Evolutionary conservation across 2,329 filamentous ascomycete species (phyloP).

Genomic region (Exophiala calicioides): DNA sequence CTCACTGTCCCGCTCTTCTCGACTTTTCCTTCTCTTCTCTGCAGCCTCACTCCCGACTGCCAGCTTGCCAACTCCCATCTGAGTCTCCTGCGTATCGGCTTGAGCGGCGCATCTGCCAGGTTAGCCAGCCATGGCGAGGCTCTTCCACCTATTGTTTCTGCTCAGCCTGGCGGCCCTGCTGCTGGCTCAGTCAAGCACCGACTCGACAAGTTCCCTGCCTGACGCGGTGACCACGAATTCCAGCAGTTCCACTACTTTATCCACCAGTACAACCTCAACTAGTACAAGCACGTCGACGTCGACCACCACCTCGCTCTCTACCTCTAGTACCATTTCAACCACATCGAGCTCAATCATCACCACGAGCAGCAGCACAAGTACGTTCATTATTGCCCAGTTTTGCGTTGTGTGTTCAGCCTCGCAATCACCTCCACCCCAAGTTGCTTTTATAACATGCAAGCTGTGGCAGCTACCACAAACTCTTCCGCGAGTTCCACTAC

Average conservation of each 20-base stretch:
- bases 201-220: slow-evolving; percentile 1
- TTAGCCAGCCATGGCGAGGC: slow-evolving; percentile 16
- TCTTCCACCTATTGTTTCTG: slow-evolving; percentile 10
- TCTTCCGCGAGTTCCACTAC: slow-evolving; percentile 10
- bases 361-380: slow-evolving; percentile 14
- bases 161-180: slow-evolving; percentile 9
- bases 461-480: slow-evolving; percentile 24
- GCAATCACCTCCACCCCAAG: not conserved
- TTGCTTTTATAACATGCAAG: slow-evolving; percentile 18
- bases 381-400: slow-evolving; percentile 9
- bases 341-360: slow-evolving; percentile 1
- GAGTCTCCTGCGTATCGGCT: not conserved
- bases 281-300: slow-evolving; percentile 2
- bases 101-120: slow-evolving; percentile 16
- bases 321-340: slow-evolving; percentile 6
- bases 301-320: slow-evolving; percentile 1
- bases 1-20: slow-evolving; percentile 18
- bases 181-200: slow-evolving; percentile 2
- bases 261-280: not conserved
- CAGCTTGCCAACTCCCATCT: slow-evolving; percentile 1
- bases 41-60: slow-evolving; percentile 18
- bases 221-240: slow-evolving; percentile 6
- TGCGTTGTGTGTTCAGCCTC: slow-evolving; percentile 13
- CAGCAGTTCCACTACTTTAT: slow-evolving; percentile 3
- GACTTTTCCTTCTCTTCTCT: slow-evolving; percentile 10